Base-by-base conservation (phyloP, 768 basidiomycete species). In the Trametes cinnabarina region DNA sequence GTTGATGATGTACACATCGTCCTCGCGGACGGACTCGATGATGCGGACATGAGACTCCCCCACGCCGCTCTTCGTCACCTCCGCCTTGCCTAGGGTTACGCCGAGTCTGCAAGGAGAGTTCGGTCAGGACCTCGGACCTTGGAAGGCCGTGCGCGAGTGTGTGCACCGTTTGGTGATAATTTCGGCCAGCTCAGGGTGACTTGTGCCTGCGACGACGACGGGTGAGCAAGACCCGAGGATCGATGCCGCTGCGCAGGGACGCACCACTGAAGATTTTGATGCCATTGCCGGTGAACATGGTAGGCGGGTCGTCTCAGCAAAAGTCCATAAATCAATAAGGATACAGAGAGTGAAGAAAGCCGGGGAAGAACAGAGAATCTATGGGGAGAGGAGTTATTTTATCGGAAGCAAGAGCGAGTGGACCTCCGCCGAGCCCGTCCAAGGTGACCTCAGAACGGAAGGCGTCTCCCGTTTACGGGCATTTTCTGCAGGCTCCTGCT, bases 1-100 rank as follows among this genome's bases (percentile, higher is more conserved):
- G 75, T 94, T 97, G 78, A 99, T 88, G 73, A 99, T 98, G 76
- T 98, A 99, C 48, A 98, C 96, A 72, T 98, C 97, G 72, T 94
- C 92, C 75, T 98, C 95, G 60, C 97, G 91, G 34, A 99, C 96
- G 43, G 92, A 94, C 75, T 98, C 94, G 63, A 84, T 82, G 71
- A 99, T 93, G 63, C 90, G 88, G 50, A 98, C 92, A 66, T 84
- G 84, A 47, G 92, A 92, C 77, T 98, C 96, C 55, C 94, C 92
- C 60, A 94, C 90, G 22, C 91, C 87, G 70, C 91, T 94, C 66
- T 87, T 86, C 53, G 88, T 87, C 55, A 97, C 86, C 65, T 92
- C 88, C 19, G 92, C 92, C 63, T 88, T 90, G 52, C 92, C 89
- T 56, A 98, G 81, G 40, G 90, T 83, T 49, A 98, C 77, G 35